Percentiles rank a stretch among this genome's conserved stretches.
Conservation (phyloP, 169 alveolate species). For the Toxoplasma gondii region DNA sequence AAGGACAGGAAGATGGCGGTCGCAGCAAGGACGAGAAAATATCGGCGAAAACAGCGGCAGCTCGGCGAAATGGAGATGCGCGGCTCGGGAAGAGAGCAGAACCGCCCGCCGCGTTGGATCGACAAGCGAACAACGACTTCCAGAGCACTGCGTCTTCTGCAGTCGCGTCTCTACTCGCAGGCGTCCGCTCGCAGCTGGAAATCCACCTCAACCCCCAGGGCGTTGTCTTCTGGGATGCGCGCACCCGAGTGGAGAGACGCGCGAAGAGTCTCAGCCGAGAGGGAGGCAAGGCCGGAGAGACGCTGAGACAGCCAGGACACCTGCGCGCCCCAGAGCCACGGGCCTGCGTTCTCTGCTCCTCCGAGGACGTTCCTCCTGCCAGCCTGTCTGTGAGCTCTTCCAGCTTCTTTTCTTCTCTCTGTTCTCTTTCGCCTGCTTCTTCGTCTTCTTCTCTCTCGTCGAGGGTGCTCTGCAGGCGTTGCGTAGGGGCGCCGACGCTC, state of each 20-base stretch:
- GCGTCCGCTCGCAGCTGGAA: not conserved
- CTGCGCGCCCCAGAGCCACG: not conserved
- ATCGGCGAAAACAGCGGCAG: not conserved
- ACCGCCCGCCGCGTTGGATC: no score
- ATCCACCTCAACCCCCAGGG: not conserved
- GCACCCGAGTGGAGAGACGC: no score
- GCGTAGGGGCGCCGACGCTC: not conserved
- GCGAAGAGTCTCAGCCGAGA: no score
- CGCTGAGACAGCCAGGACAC: not conserved
- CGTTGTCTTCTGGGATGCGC: no score
- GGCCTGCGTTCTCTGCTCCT: not conserved
- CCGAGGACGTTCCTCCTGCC: not conserved
- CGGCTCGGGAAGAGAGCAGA: no score
- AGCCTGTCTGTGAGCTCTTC: not conserved
- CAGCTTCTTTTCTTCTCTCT: not conserved
- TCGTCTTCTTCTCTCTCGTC: not conserved
- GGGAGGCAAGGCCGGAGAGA: not conserved
- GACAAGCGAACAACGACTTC: no score
- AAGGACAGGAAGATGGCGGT: not conserved
- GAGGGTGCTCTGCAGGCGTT: not conserved
- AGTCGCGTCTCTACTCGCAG: not conserved
- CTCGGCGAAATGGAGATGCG: not conserved
- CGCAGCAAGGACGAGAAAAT: not conserved
- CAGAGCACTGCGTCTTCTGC: not conserved
- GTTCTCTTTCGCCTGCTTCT: not conserved